These are phyloP conservation scores for Colletotrichum sp. DNA, from an alignment of 2,329 filamentous ascomycete genomes.

Conservation along the genomic window DNA sequence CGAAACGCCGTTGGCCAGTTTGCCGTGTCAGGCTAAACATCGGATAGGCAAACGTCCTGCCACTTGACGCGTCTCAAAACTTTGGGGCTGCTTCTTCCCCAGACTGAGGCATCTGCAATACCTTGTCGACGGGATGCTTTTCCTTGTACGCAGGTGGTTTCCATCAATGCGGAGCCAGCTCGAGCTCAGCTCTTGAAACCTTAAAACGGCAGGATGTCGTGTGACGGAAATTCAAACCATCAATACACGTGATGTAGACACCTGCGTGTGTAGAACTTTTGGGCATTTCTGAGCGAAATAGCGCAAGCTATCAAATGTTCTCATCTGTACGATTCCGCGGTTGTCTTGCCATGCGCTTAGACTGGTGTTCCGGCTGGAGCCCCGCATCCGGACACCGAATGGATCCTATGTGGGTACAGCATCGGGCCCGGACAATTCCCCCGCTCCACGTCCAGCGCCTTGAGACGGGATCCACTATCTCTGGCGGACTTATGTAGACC, in stretches of 20 bases:
- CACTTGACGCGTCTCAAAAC: not conserved
- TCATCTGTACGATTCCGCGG: not conserved
- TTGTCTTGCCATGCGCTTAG: not conserved
- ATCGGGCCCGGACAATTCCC: not conserved
- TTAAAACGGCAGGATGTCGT: not conserved
- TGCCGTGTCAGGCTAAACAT: not conserved
- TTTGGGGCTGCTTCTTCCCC: not conserved
- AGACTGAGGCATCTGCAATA: not conserved
- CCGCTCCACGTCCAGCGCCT: not conserved
- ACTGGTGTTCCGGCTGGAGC: not conserved
- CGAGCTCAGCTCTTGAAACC: not conserved
- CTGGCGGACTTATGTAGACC: conserved; percentile 9
- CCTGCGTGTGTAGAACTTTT: not conserved
- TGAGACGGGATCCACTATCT: not conserved
- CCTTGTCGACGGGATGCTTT: not conserved
- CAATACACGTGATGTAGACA: not conserved
- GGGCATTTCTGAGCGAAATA: not conserved
- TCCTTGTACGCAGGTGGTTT: not conserved
- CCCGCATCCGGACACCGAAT: not conserved
- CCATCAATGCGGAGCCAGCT: not conserved
- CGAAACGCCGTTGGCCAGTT: not conserved
- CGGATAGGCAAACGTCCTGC: not conserved
- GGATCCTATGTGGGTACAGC: not conserved
- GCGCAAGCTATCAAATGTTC: not conserved
- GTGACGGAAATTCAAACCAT: not conserved